Evolutionary conservation across 495 filamentous ascomycete genomes (phyloP), one percentile per base, ranked within the genome.

Genomic region (Penicillium bovifimosum): DNA sequence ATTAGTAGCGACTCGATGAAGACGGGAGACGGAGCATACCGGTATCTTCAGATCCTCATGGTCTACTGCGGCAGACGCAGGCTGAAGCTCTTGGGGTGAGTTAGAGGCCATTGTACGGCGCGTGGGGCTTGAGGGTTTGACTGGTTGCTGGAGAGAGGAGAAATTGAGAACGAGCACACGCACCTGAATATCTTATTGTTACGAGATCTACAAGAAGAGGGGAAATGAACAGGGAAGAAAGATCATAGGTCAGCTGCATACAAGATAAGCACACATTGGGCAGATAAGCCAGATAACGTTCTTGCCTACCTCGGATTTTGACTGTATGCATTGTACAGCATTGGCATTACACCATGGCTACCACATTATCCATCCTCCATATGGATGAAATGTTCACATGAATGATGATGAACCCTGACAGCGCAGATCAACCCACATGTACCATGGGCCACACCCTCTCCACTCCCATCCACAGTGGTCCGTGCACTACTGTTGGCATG

Each of bases 1-100:
- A 20, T 35, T 32, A 50, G 28, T 3, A 9, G 20, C 7, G 14
- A 10, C 8, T 42, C 32, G 14, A 11, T 18, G 8, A 36, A 6
- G 38, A 16, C 32, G 13, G 16, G 11, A 36, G 28, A 41, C 10
- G 28, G 34, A 40, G 67, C 69, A 63, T 74, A 88, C 86, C 14
- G 86, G 85, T 63, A 90, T 90, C 53, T 81, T 68, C 18, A 90
- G 76, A 33, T 81, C 81, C 45, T 88, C 83, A 49, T 79, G 78
- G 33, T 80, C 75, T 11, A 90, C 84, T 7, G 80, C 86, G 8
- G 80, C 76, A 20, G 63, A 61, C 9, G 58, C 53, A 6, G 66
- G 62, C 24, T 59, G 41, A 28, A 62, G 34, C 18, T 60, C 56
- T 41, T 53, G 55, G 10, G 44, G 6, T 4, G 39, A 7, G 36